These are phyloP conservation scores for Colletotrichum higginsianum DNA, from an alignment of 2,329 filamentous ascomycete genomes.

Conservation along the genomic window DNA sequence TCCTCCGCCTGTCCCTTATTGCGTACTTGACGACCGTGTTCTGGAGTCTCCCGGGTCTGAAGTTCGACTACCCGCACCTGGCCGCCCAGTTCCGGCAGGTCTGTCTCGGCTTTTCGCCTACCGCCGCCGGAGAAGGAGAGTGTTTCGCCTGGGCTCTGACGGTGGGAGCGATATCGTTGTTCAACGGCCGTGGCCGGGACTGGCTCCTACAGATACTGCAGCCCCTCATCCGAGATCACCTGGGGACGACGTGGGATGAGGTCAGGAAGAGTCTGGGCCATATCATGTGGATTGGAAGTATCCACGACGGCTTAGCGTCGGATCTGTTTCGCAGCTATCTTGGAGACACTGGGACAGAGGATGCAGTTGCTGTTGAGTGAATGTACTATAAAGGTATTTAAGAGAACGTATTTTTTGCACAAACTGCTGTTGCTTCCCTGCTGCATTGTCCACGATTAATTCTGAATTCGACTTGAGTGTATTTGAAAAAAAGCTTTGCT, in stretches of 20 bases:
- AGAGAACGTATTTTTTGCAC: not conserved
- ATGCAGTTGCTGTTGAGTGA: not conserved
- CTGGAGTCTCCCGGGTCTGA: not conserved
- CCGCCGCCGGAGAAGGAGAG: not conserved
- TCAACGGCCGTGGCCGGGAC: not conserved
- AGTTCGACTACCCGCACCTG: not conserved
- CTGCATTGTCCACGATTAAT: no score
- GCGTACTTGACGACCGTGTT: slow-evolving; percentile 4
- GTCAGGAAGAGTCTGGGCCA: not conserved
- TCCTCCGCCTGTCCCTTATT: not conserved
- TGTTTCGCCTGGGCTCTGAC: slow-evolving; percentile 2
- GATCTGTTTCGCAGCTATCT: not conserved
- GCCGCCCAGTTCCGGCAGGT: not conserved
- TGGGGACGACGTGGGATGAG: not conserved
- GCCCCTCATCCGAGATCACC: slow-evolving; percentile 2
- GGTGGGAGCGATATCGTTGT: not conserved
- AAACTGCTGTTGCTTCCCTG: not conserved
- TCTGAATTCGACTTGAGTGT: rapidly evolving
- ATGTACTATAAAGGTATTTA: not conserved
- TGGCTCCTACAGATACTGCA: not conserved
- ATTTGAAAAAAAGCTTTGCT: no score
- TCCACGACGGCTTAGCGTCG: not conserved
- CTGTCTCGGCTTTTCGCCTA: not conserved
- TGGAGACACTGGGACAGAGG: not conserved
- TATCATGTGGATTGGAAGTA: slow-evolving; percentile 2